Evolutionary conservation across 106 monocot species (phyloP).

Genomic region (Phalaenopsis aphrodite): DNA sequence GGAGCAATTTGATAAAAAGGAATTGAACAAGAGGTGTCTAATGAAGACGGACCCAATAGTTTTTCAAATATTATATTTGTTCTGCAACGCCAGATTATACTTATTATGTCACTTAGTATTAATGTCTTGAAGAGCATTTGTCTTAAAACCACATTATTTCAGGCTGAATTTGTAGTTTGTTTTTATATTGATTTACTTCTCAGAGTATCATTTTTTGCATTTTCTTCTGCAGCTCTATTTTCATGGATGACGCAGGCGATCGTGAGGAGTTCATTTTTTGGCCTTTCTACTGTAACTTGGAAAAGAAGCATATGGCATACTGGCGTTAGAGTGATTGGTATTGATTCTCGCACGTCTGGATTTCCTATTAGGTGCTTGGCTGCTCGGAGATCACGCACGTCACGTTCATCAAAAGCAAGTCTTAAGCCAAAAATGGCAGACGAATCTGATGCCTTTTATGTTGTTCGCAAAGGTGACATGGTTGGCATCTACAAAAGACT

Average conservation of each 20-base stretch:
- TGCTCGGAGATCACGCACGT: background rate
- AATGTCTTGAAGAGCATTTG: background rate
- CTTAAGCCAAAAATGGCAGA: slow-evolving; percentile 11
- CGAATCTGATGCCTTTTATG: slow-evolving; percentile 56
- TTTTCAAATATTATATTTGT: background rate
- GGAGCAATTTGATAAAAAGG: background rate
- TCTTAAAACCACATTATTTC: background rate
- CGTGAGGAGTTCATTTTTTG: slow-evolving; percentile 4
- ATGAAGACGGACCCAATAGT: background rate
- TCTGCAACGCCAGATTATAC: background rate
- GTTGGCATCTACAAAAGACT: slow-evolving; percentile 49
- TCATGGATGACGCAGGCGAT: background rate
- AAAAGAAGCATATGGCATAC: slow-evolving; percentile 4
- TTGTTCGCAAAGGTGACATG: slow-evolving; percentile 61
- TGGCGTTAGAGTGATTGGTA: background rate
- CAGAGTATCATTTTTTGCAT: slow-evolving; percentile 4
- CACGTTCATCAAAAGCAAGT: background rate
- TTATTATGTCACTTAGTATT: background rate
- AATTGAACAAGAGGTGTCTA: background rate
- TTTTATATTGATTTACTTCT: slow-evolving; percentile 1
- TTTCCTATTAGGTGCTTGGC: background rate
- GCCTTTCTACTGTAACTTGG: background rate
- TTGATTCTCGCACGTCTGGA: background rate
- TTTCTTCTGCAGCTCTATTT: slow-evolving; percentile 10
- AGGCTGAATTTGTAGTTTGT: slow-evolving; percentile 4